Conservation (phyloP, 139 green algal genomes). For the Tetradesmus obliquus region DNA sequence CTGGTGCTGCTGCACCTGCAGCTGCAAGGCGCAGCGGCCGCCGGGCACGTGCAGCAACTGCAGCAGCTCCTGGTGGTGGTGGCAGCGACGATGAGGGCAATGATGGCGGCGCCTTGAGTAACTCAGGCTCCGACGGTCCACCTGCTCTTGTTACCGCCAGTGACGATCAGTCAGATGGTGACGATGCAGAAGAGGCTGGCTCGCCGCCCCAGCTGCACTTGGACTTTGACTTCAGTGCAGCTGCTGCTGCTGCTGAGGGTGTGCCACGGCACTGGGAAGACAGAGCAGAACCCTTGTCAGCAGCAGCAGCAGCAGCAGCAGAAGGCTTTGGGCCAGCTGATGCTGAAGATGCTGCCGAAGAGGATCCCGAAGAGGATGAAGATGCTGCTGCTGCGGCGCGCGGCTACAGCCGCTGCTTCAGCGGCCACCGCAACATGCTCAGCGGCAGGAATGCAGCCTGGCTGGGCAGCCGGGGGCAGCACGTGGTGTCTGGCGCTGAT, state of each 20-base stretch:
- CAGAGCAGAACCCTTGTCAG: not conserved
- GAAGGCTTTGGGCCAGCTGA: not conserved
- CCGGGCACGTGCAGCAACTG: not conserved
- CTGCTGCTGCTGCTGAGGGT: not conserved
- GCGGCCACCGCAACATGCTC: conserved; percentile 54
- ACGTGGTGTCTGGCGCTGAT: conserved; percentile 80
- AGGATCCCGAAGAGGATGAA: not conserved
- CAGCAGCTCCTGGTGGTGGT: not conserved
- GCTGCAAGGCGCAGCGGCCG: not conserved
- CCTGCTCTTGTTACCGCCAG: not conserved
- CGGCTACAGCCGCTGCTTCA: conserved; percentile 39
- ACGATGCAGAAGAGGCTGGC: not conserved
- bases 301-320: conserved; percentile 8
- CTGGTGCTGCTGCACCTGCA: not conserved
- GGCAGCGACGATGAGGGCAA: not conserved
- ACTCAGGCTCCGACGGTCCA: not conserved
- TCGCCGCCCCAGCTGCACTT: not conserved
- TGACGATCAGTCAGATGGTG: not conserved
- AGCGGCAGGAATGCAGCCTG: conserved; percentile 49
- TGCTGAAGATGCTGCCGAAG: not conserved
- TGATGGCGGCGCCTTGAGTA: not conserved
- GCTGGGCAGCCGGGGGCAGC: conserved; percentile 47
- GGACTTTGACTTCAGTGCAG: not conserved
- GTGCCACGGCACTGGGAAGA: not conserved
- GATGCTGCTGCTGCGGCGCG: not conserved